phyloP scores from a whole-genome alignment of 2,329 filamentous ascomycete genomes.

The Phialophora chinensis region DNA sequence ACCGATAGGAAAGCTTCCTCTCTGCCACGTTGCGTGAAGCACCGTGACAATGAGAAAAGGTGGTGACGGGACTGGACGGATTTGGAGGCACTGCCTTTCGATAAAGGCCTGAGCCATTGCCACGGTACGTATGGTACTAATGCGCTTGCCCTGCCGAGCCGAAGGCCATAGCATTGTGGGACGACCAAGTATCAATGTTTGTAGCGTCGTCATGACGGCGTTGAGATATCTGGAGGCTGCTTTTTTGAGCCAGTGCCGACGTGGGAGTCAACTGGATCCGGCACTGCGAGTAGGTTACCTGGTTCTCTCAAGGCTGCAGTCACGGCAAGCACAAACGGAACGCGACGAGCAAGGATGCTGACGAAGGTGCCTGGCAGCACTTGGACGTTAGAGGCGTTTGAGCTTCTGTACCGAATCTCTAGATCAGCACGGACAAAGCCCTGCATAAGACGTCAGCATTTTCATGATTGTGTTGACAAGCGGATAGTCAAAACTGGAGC shows the following conservation, averaged over 20 bases:
- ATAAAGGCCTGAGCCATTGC: neutral
- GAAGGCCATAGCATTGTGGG: neutral
- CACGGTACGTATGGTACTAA: neutral
- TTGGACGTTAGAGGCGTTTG: neutral
- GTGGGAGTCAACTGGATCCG: neutral
- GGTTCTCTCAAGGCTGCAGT: neutral
- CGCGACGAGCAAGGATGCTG: neutral
- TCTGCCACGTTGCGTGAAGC: constrained; percentile 25
- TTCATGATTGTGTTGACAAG: neutral
- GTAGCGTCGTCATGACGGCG: neutral
- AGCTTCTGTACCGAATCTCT: neutral
- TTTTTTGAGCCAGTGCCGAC: neutral
- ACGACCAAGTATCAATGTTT: neutral
- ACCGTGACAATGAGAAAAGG: constrained; percentile 27
- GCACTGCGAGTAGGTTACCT: neutral
- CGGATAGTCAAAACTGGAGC: neutral
- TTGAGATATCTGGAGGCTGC: neutral
- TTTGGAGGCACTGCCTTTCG: neutral
- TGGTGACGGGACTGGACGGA: constrained; percentile 1
- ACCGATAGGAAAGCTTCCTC: constrained; percentile 10
- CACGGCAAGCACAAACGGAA: neutral
- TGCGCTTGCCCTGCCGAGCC: neutral
- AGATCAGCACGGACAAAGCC: neutral
- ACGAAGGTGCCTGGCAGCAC: neutral
- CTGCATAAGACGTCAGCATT: neutral